A percentile compares a stretch with the other conserved stretches of the same genome.
Conservation (phyloP, 495 filamentous ascomycete species). For the Penicillium coffeae region DNA sequence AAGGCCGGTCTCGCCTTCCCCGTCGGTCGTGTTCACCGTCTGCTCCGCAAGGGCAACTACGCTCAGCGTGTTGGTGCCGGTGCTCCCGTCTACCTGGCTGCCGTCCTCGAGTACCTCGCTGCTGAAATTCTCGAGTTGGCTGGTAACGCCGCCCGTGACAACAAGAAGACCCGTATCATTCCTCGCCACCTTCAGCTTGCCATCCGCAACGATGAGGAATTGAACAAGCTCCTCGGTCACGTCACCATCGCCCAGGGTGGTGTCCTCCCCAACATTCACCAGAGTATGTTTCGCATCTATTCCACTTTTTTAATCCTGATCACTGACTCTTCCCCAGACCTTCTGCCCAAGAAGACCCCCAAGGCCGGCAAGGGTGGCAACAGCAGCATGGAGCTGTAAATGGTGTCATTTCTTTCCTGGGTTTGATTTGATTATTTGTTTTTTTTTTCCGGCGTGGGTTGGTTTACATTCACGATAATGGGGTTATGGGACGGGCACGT, state of each 20-base stretch:
- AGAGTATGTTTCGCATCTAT: conserved; percentile 67
- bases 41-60: conserved; percentile 99
- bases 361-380: conserved; percentile 92
- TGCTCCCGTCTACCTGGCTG: conserved; percentile 97
- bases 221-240: conserved; percentile 99
- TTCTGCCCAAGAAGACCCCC: conserved; percentile 95
- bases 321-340: conserved; percentile 62
- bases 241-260: conserved; percentile 99
- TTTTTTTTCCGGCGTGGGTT: conserved; percentile 56
- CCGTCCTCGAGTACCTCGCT: conserved; percentile 96
- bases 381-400: conserved; percentile 63
- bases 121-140: conserved; percentile 98
- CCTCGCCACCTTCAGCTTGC: conserved; percentile 98
- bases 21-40: conserved; percentile 99
- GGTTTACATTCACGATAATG: conserved; percentile 77
- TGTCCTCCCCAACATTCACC: conserved; percentile 98
- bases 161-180: conserved; percentile 99
- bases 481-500: conserved; percentile 79
- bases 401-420: conserved; percentile 46
- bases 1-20: conserved; percentile 99
- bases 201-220: conserved; percentile 98
- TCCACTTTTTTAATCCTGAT: background rate
- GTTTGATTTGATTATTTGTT: conserved; percentile 54
- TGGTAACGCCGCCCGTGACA: conserved; percentile 97
- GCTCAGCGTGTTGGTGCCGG: conserved; percentile 99